Percentiles rank a stretch among this genome's conserved stretches.
Conservation (phyloP, 2,329 filamentous ascomycete genomes). For the Nothopassalora personata region DNA sequence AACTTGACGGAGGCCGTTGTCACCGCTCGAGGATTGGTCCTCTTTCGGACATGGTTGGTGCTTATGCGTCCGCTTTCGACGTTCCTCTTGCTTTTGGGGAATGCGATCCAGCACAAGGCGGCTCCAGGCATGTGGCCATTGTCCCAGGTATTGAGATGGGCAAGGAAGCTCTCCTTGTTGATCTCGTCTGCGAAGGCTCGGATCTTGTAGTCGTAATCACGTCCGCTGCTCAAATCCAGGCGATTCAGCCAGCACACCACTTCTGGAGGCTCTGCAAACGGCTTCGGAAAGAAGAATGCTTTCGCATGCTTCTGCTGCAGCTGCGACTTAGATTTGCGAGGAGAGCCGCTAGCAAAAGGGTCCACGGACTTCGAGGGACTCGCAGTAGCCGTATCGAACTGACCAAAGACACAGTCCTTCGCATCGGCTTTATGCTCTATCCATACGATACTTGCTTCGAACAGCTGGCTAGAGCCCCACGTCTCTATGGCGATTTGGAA, state of each 20-base stretch:
- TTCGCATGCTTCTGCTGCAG: slow-evolving; percentile 19
- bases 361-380: neutral
- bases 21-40: slow-evolving; percentile 8
- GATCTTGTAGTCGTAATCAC: slow-evolving; percentile 23
- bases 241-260: slow-evolving; percentile 30
- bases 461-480: slow-evolving; percentile 23
- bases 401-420: slow-evolving; percentile 26
- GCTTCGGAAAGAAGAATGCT: slow-evolving; percentile 12
- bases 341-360: neutral
- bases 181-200: slow-evolving; percentile 21
- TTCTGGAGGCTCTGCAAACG: slow-evolving; percentile 20
- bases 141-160: slow-evolving; percentile 30
- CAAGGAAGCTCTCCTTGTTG: slow-evolving; percentile 21
- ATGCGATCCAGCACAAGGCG: slow-evolving; percentile 30
- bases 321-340: neutral
- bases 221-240: slow-evolving; percentile 20
- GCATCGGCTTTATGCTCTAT: slow-evolving; percentile 29
- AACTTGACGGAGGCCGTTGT: slow-evolving; percentile 22
- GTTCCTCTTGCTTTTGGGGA: slow-evolving; percentile 23
- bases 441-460: slow-evolving; percentile 24
- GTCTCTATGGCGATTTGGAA: slow-evolving; percentile 26
- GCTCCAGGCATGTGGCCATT: slow-evolving; percentile 24
- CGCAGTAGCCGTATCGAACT: slow-evolving; percentile 23
- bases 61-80: slow-evolving; percentile 26
- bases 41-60: slow-evolving; percentile 23